phyloP scores from a whole-genome alignment of 257 asterid species.

The Coffea eugenioides region DNA sequence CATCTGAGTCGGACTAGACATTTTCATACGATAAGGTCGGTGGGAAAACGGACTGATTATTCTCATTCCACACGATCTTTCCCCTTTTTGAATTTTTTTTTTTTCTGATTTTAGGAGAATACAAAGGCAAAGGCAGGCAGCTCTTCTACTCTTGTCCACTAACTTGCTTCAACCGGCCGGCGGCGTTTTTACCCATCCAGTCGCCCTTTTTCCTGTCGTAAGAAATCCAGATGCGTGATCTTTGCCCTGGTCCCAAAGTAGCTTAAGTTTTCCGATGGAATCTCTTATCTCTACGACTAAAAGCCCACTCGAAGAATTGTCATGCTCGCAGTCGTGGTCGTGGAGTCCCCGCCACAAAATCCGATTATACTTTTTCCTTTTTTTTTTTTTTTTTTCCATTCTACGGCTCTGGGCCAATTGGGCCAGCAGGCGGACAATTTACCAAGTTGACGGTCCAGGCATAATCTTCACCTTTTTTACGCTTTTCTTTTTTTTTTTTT shows the following conservation, averaged over 20 bases:
- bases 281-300: not conserved
- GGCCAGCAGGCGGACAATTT: not conserved
- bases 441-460: not conserved
- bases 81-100: not conserved
- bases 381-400: too few species aligned
- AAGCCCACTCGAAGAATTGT: not conserved
- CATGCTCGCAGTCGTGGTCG: not conserved
- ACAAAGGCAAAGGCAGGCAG: not conserved
- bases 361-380: not conserved
- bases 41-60: constrained; percentile 1
- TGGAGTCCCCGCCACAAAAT: not conserved
- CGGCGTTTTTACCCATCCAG: not conserved
- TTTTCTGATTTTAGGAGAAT: not conserved
- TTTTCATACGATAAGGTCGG: constrained; percentile 41
- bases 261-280: constrained; percentile 11
- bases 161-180: not conserved
- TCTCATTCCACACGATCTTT: not conserved
- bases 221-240: not conserved
- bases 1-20: constrained; percentile 20
- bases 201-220: not conserved
- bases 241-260: not conserved
- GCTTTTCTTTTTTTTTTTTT: not conserved
- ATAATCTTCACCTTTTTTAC: not conserved
- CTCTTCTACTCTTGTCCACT: constrained; percentile 3
- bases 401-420: not conserved